Evolutionary conservation across 1,284 basidiomycete genomes (phyloP), one percentile per base, ranked within the genome.

Genomic region (Serendipita sp.): DNA sequence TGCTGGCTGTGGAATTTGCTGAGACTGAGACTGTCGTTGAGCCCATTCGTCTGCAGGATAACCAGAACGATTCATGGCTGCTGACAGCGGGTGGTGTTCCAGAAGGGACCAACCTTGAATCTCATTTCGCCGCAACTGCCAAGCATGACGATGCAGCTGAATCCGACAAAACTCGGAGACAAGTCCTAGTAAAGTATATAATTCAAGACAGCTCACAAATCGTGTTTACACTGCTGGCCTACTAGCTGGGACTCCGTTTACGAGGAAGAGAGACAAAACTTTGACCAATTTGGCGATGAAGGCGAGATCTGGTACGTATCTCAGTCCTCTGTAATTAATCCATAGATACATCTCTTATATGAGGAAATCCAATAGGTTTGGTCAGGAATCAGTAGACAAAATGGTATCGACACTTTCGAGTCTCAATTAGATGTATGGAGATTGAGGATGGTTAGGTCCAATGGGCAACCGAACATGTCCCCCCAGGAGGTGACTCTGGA

Each of bases 201-300:
- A n/a, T 30, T 35, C 30, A 29, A 26, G 12, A n/a, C 29, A 2
- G 13, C 29, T 22, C 22, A 53, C 26, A n/a, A 13, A 61, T 32
- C 64, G 3, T 42, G 35, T 55, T 10, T 32, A 53, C 22, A 61
- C 22, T 58, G 41, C 22, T 22, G 22, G 22, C 22, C 22, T n/a
- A 58, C 49, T 63, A 88, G 86, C 71, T 88, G 87, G 87, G 85
- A 89, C 69, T 68, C 75, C 60, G 81, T 85, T 6, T 90, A 88
- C 70, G 75, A 81, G 41, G 78, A 80, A 61, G 91, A 94, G 69
- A 74, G 93, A 17, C 72, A 73, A 50, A 89, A 87, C 69, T 94
- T 91, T 67, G 74, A 84, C 43, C 91, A 92, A 61, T 83, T 85
- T 60, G 87, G 88, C 10, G 90, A 94, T 71, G 90, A 93, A 71